phyloP scores from a whole-genome alignment of 2,329 filamentous ascomycete species.

The Claviceps fusiformis region DNA sequence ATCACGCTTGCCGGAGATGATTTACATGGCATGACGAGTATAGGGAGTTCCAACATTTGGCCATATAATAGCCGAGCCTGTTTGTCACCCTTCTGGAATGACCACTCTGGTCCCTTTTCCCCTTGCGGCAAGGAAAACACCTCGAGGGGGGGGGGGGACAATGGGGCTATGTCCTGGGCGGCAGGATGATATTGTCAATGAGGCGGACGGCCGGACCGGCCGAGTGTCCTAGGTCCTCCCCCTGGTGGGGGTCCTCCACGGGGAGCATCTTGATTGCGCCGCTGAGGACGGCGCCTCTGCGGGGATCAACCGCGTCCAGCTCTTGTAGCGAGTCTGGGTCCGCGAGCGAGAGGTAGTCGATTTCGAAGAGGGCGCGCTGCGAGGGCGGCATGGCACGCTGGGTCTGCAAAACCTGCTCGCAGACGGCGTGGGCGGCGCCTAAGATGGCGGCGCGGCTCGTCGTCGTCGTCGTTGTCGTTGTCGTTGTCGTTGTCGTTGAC shows the following conservation, averaged over 20 bases:
- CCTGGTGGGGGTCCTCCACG: constrained; percentile 53
- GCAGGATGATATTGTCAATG: constrained; percentile 82
- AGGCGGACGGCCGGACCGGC: constrained; percentile 67
- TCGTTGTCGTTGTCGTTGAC: constrained; percentile 11
- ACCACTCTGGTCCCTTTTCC: too few species aligned
- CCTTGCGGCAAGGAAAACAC: too few species aligned
- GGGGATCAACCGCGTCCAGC: constrained; percentile 53
- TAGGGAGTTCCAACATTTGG: too few species aligned
- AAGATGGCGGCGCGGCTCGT: constrained; percentile 54
- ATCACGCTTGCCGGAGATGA: too few species aligned
- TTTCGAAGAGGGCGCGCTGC: constrained; percentile 58
- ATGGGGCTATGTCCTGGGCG: background rate
- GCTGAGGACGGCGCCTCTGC: constrained; percentile 69
- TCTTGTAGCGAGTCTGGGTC: constrained; percentile 77
- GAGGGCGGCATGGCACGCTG: constrained; percentile 47
- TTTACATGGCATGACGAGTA: too few species aligned
- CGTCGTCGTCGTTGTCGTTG: background rate
- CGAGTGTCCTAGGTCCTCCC: constrained; percentile 62
- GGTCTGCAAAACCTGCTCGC: constrained; percentile 38
- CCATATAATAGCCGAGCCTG: too few species aligned
- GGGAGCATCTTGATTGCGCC: constrained; percentile 84
- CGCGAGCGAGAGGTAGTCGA: constrained; percentile 87
- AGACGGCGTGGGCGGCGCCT: constrained; percentile 50
- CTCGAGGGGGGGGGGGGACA: too few species aligned
- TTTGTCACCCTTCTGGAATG: too few species aligned